These are phyloP conservation scores for Penicillium expansum DNA, from an alignment of 2,329 filamentous ascomycete species.

Conservation along the genomic window DNA sequence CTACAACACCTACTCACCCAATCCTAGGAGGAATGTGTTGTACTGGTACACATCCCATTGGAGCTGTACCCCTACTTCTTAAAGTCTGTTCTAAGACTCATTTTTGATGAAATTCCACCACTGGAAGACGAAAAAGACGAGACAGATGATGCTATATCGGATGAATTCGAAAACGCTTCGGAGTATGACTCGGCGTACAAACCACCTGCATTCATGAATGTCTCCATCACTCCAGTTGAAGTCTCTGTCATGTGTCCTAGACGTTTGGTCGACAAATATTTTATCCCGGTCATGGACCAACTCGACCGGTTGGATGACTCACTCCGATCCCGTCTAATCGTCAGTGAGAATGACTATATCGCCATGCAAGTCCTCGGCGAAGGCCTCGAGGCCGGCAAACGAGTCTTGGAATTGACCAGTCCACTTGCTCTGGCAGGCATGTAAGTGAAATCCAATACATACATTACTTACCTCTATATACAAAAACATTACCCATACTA, in stretches of 20 bases:
- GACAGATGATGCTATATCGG: constrained; percentile 38
- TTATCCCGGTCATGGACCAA: constrained; percentile 65
- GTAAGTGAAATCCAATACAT: constrained; percentile 43
- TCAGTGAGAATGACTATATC: constrained; percentile 80
- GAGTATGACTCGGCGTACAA: constrained; percentile 33
- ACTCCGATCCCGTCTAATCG: constrained; percentile 58
- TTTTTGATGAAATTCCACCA: constrained; percentile 61
- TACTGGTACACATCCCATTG: constrained; percentile 85
- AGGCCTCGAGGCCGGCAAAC: constrained; percentile 84
- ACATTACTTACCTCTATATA: not conserved
- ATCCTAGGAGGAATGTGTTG: constrained; percentile 75
- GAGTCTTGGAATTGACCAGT: constrained; percentile 86
- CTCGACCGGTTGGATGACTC: constrained; percentile 51
- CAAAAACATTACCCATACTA: constrained; percentile 4
- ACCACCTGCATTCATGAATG: constrained; percentile 81
- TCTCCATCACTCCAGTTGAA: constrained; percentile 88
- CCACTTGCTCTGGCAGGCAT: constrained; percentile 89
- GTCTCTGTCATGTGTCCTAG: constrained; percentile 88
- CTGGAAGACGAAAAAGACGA: constrained; percentile 37
- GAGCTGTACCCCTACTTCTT: constrained; percentile 73
- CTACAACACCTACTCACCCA: constrained; percentile 1
- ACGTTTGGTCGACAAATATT: constrained; percentile 69
- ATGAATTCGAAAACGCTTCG: constrained; percentile 34
- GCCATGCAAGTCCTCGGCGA: constrained; percentile 88
- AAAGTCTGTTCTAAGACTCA: constrained; percentile 79